A percentile compares a stretch with the other conserved stretches of the same genome.
These are phyloP conservation scores for Apocynum venetum DNA, from an alignment of 257 asterid genomes.

Conservation along the genomic window DNA sequence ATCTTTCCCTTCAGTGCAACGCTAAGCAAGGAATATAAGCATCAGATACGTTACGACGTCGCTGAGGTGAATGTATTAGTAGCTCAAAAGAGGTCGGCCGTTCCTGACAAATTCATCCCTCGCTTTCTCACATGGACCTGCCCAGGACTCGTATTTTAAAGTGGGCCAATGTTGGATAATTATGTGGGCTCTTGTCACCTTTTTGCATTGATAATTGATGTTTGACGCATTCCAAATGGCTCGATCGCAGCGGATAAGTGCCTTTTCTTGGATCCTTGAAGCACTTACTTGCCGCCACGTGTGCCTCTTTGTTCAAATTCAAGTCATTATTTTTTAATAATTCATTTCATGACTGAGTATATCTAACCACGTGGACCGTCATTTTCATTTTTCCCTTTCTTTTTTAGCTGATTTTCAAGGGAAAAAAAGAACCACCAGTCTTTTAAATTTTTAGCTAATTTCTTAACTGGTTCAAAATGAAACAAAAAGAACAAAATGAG, in stretches of 20 bases:
- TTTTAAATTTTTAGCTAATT: too few relatives aligned
- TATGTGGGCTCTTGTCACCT: constrained; percentile 1
- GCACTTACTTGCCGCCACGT: neutral
- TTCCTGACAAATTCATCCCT: neutral
- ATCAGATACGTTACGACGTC: neutral
- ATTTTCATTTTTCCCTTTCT: neutral
- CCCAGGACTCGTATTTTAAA: neutral
- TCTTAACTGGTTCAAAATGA: too few relatives aligned
- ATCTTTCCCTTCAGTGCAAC: too few relatives aligned
- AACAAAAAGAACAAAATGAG: too few relatives aligned
- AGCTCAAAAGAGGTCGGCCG: too few relatives aligned
- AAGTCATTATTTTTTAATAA: neutral
- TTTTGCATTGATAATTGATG: constrained; percentile 4
- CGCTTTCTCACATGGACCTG: neutral
- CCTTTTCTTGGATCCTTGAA: neutral
- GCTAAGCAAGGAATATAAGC: neutral
- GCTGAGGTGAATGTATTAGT: neutral
- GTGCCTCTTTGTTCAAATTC: neutral
- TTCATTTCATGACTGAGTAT: neutral
- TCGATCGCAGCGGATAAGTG: neutral
- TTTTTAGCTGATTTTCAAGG: too few relatives aligned
- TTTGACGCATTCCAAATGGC: constrained; percentile 9
- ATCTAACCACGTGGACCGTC: constrained; percentile 2
- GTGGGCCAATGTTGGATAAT: constrained; percentile 5
- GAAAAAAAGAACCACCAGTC: too few relatives aligned